These are phyloP conservation scores for Huiozyma sinensis DNA, from an alignment of 805 yeast genomes.

Conservation along the genomic window DNA sequence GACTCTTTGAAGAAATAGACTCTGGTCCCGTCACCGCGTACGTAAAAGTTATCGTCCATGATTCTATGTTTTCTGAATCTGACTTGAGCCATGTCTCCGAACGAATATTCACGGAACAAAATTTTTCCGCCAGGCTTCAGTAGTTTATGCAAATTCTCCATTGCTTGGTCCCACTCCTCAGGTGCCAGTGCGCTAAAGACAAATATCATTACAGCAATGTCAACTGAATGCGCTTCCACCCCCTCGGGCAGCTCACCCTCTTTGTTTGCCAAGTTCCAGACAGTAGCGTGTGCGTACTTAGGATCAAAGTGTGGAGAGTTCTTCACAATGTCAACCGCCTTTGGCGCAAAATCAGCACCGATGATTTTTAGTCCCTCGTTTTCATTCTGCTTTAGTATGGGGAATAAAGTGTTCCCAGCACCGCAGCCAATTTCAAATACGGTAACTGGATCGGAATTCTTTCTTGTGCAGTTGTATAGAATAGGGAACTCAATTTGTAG, in stretches of 20 bases:
- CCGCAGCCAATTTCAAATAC: constrained; percentile 96
- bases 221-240: constrained; percentile 70
- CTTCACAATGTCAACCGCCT: constrained; percentile 80
- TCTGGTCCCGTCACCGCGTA: constrained; percentile 95
- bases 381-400: constrained; percentile 71
- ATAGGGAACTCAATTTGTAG: constrained; percentile 86
- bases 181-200: constrained; percentile 91
- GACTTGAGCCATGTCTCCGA: constrained; percentile 92
- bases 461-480: constrained; percentile 65
- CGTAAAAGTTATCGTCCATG: constrained; percentile 86
- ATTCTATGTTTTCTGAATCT: constrained; percentile 82
- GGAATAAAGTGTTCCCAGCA: constrained; percentile 94
- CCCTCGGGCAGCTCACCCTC: constrained; percentile 73
- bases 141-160: constrained; percentile 54
- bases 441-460: constrained; percentile 56
- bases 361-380: constrained; percentile 63
- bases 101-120: constrained; percentile 86
- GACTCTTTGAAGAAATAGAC: constrained; percentile 96
- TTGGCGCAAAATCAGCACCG: constrained; percentile 84
- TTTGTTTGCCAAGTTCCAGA: constrained; percentile 88
- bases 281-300: constrained; percentile 65
- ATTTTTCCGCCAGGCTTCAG: constrained; percentile 91
- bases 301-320: constrained; percentile 49
- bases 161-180: constrained; percentile 78
- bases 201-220: constrained; percentile 88